Conservation (phyloP, 495 filamentous ascomycete species). For the Tuber melanosporum region DNA sequence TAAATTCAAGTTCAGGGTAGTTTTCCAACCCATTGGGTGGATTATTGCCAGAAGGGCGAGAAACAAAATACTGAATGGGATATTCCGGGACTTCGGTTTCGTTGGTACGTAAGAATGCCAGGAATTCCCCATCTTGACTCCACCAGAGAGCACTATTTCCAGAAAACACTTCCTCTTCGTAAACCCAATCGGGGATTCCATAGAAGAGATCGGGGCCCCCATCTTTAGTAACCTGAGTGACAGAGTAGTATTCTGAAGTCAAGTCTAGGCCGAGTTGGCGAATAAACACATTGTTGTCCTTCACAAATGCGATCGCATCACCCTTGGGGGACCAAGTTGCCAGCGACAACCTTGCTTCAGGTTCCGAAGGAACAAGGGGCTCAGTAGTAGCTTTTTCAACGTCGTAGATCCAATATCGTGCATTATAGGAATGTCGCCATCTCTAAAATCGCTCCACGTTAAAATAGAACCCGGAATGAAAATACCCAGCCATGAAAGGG, state of each 20-base stretch:
- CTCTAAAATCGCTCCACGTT: constrained; percentile 48
- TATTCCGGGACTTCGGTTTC: constrained; percentile 88
- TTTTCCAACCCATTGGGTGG: constrained; percentile 69
- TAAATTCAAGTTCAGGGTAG: constrained; percentile 82
- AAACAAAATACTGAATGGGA: constrained; percentile 88
- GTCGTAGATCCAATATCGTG: constrained; percentile 87
- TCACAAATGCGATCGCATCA: constrained; percentile 75
- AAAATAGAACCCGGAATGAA: neutral
- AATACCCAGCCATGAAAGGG: neutral
- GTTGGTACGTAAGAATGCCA: constrained; percentile 89
- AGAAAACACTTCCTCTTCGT: constrained; percentile 88
- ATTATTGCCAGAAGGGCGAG: constrained; percentile 69
- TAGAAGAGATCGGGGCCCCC: constrained; percentile 85
- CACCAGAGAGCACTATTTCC: constrained; percentile 87
- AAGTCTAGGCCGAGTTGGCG: constrained; percentile 55
- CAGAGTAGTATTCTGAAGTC: constrained; percentile 46
- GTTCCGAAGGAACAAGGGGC: constrained; percentile 65
- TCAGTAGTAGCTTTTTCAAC: constrained; percentile 72
- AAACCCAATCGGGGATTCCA: constrained; percentile 98
- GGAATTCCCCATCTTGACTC: constrained; percentile 76
- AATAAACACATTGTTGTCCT: constrained; percentile 81
- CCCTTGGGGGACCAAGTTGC: constrained; percentile 86
- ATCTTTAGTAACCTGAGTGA: constrained; percentile 74
- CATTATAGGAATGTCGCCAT: constrained; percentile 84
- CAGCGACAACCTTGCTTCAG: constrained; percentile 66